Conservation (phyloP, 2,329 filamentous ascomycete species). For the Diaporthe aspalathi region DNA sequence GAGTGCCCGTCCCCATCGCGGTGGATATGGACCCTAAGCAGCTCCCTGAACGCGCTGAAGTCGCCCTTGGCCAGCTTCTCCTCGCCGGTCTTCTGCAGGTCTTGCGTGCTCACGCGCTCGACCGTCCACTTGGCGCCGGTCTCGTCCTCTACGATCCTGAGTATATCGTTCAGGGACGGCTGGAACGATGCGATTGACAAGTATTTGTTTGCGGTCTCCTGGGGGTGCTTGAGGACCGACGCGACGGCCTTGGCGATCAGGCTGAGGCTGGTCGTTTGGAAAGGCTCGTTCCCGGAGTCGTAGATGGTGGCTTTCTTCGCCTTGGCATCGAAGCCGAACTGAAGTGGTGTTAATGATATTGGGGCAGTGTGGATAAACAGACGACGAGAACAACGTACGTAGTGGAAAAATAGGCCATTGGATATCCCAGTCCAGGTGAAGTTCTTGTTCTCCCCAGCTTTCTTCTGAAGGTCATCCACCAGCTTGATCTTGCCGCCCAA, state of each 20-base stretch:
- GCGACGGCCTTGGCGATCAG: slow-evolving; percentile 65
- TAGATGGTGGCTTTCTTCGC: slow-evolving; percentile 64
- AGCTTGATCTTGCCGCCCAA: slow-evolving; percentile 45
- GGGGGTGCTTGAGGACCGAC: slow-evolving; percentile 59
- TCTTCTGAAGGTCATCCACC: slow-evolving; percentile 64
- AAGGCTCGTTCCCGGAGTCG: slow-evolving; percentile 66
- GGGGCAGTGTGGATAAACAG: neutral
- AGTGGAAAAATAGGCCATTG: slow-evolving; percentile 71
- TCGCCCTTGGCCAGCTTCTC: slow-evolving; percentile 57
- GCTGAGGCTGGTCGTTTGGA: slow-evolving; percentile 62
- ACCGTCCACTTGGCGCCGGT: slow-evolving; percentile 64
- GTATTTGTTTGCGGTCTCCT: slow-evolving; percentile 67
- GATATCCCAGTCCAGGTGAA: slow-evolving; percentile 72
- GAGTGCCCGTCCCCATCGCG: slow-evolving; percentile 50
- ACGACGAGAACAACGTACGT: slow-evolving; percentile 51
- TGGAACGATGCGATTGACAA: slow-evolving; percentile 67
- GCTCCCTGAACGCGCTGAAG: slow-evolving; percentile 47
- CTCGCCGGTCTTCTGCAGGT: slow-evolving; percentile 51
- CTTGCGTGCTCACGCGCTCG: slow-evolving; percentile 49
- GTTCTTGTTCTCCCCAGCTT: slow-evolving; percentile 54
- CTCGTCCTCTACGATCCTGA: slow-evolving; percentile 63
- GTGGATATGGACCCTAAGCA: slow-evolving; percentile 49
- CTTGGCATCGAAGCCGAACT: slow-evolving; percentile 61
- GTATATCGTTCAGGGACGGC: slow-evolving; percentile 67
- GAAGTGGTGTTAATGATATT: slow-evolving; percentile 48